phyloP scores from a whole-genome alignment of 2,329 filamentous ascomycete species.

The Scortechinia acanthostroma region DNA sequence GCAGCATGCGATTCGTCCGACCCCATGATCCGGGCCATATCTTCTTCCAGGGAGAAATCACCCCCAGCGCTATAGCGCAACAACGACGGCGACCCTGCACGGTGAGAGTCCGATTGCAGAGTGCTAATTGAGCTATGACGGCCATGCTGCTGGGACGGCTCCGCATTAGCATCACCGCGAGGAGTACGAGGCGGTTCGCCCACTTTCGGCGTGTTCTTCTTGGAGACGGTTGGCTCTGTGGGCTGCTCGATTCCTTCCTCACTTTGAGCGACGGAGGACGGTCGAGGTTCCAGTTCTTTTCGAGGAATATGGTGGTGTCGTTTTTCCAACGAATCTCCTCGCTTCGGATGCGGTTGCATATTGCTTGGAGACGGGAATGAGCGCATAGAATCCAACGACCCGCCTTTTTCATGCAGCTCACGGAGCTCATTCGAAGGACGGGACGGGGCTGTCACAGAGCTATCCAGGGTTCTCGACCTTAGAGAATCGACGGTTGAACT shows the following conservation, averaged over 20 bases:
- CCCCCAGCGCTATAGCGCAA: conserved; percentile 72
- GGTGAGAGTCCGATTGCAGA: conserved; percentile 21
- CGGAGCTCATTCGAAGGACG: background rate
- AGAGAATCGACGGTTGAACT: background rate
- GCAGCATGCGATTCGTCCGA: background rate
- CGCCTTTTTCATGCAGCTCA: background rate
- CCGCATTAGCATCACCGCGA: conserved; percentile 5
- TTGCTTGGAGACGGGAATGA: background rate
- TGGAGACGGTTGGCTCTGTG: background rate
- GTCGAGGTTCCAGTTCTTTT: background rate
- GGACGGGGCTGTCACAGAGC: background rate
- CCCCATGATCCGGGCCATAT: conserved; percentile 81
- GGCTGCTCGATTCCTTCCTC: background rate
- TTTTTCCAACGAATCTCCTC: background rate
- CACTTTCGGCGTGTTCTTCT: background rate
- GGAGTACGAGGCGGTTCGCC: background rate
- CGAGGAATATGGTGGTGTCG: background rate
- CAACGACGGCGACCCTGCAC: conserved; percentile 46
- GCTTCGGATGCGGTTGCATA: background rate
- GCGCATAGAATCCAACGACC: background rate
- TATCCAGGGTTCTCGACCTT: background rate
- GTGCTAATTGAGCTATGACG: conserved; percentile 40
- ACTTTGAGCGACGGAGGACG: background rate
- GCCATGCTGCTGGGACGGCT: conserved; percentile 11
- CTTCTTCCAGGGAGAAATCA: conserved; percentile 91